These are phyloP conservation scores for Drechslera avenae DNA, from an alignment of 2,329 filamentous ascomycete species.

Conservation along the genomic window DNA sequence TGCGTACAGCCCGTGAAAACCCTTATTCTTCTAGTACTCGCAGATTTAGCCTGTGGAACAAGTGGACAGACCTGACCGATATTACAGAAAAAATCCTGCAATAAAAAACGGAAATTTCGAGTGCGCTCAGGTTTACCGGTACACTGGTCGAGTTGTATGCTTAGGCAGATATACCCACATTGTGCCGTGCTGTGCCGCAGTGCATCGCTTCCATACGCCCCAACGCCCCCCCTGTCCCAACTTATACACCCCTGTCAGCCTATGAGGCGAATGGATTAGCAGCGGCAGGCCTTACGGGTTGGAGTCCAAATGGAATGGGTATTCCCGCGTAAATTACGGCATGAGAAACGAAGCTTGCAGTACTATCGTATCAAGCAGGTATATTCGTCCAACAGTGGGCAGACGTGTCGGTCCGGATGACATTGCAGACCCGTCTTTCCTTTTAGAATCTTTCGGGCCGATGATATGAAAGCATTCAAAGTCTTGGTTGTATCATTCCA, in stretches of 20 bases:
- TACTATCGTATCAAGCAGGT: constrained; percentile 6
- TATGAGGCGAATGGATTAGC: not conserved
- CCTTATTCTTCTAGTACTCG: too few relatives aligned
- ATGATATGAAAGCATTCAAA: not conserved
- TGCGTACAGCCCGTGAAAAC: too few relatives aligned
- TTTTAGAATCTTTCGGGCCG: not conserved
- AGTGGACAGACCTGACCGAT: too few relatives aligned
- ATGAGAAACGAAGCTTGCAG: not conserved
- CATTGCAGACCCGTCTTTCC: not conserved
- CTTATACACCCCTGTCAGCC: constrained; percentile 1
- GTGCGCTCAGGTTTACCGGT: too few relatives aligned
- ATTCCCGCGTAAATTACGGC: constrained; percentile 5
- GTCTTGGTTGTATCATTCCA: not conserved
- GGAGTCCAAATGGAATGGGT: not conserved
- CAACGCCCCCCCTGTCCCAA: constrained; percentile 4
- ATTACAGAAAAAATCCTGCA: too few relatives aligned
- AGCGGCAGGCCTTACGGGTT: constrained; percentile 2
- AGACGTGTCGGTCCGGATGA: constrained; percentile 1
- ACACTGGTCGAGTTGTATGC: too few relatives aligned
- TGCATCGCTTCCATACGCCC: constrained; percentile 1
- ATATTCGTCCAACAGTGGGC: not conserved
- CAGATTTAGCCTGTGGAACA: too few relatives aligned
- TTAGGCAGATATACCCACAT: too few relatives aligned
- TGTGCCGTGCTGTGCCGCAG: not conserved
- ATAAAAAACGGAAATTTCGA: too few relatives aligned